These are phyloP conservation scores for Gnaphalium uliginosum DNA, from an alignment of 129 eudicot species.

Conservation along the genomic window DNA sequence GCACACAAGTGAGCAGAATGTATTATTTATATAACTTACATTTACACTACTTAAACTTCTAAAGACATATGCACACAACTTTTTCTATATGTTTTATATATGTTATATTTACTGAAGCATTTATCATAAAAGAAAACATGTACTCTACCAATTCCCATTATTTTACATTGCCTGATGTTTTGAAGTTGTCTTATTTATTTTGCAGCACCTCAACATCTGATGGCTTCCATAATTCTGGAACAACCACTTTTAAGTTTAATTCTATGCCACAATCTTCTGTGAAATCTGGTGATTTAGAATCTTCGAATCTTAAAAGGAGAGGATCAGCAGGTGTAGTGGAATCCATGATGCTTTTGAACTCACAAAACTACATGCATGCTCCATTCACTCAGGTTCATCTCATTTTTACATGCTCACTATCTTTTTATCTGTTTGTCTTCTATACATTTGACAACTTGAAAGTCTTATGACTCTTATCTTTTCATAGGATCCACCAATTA, in stretches of 20 bases:
- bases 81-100: constrained; percentile 3
- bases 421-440: background rate
- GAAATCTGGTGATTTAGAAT: constrained; percentile 36
- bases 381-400: constrained; percentile 81
- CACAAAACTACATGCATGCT: constrained; percentile 68
- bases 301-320: constrained; percentile 43
- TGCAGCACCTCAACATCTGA: constrained; percentile 41
- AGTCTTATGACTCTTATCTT: background rate
- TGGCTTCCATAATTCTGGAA: constrained; percentile 27
- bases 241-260: constrained; percentile 12
- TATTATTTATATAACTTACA: background rate
- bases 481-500: constrained; percentile 82
- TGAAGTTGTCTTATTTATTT: constrained; percentile 15
- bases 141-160: background rate
- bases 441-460: background rate
- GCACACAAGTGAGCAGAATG: background rate
- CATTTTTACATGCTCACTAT: constrained; percentile 20
- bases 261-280: constrained; percentile 14
- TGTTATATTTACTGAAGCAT: background rate
- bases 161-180: constrained; percentile 3
- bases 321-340: constrained; percentile 74
- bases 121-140: background rate
- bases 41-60: background rate
- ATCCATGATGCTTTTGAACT: constrained; percentile 74
- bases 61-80: constrained; percentile 6